These are phyloP conservation scores for Lomentospora prolificans DNA, from an alignment of 2,329 filamentous ascomycete species.

Conservation along the genomic window DNA sequence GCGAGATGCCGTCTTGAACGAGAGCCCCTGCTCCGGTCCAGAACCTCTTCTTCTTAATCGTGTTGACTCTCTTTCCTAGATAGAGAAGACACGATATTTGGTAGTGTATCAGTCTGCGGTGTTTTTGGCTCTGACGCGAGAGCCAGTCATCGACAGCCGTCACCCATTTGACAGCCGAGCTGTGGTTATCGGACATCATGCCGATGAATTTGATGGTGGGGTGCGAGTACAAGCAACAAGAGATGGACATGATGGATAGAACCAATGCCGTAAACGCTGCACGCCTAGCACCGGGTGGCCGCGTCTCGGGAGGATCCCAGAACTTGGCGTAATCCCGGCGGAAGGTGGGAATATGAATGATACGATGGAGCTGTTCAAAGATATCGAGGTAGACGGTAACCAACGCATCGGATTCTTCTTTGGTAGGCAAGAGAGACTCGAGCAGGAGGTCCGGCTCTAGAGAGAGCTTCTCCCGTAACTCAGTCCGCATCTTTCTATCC, in stretches of 20 bases:
- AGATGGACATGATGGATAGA: slow-evolving; percentile 50
- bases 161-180: slow-evolving; percentile 47
- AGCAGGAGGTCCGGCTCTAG: slow-evolving; percentile 36
- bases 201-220: slow-evolving; percentile 44
- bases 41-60: slow-evolving; percentile 55
- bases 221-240: slow-evolving; percentile 46
- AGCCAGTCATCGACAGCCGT: slow-evolving; percentile 45
- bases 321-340: slow-evolving; percentile 44
- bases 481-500: slow-evolving; percentile 42
- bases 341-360: slow-evolving; percentile 51
- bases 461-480: slow-evolving; percentile 41
- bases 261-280: slow-evolving; percentile 48
- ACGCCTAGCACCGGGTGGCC: slow-evolving; percentile 23
- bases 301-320: slow-evolving; percentile 33
- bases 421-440: slow-evolving; percentile 38
- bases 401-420: slow-evolving; percentile 37
- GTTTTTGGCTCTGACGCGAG: slow-evolving; percentile 48
- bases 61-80: slow-evolving; percentile 51
- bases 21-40: slow-evolving; percentile 48
- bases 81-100: slow-evolving; percentile 51
- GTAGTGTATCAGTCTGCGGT: slow-evolving; percentile 50
- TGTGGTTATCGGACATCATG: slow-evolving; percentile 46
- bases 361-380: slow-evolving; percentile 45
- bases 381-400: slow-evolving; percentile 42
- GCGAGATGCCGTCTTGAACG: slow-evolving; percentile 47